phyloP scores from a whole-genome alignment of 805 yeast species.

The Barnettozyma wickerhamii region DNA sequence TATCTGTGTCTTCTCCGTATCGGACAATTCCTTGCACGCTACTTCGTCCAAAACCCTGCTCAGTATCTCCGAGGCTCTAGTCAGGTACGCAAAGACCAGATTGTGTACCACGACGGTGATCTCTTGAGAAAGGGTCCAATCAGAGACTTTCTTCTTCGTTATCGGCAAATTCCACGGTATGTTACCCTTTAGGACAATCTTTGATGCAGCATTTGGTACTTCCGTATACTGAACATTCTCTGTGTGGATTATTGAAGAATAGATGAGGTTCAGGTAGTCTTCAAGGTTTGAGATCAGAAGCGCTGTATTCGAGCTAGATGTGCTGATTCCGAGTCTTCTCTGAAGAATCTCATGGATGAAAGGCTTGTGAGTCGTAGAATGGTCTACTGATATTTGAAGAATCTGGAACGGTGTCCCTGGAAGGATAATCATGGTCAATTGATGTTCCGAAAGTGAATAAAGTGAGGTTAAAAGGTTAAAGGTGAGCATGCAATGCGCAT shows the following conservation, averaged over 20 bases:
- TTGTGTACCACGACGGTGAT: conserved; percentile 14
- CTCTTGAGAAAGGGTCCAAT: conserved; percentile 22
- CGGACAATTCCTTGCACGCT: background rate
- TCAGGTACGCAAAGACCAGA: conserved; percentile 9
- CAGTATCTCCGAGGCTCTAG: conserved; percentile 14
- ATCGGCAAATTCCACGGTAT: conserved; percentile 18
- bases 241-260: background rate
- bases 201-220: background rate
- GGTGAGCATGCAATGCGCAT: too few species aligned
- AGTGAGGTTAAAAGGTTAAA: too few species aligned
- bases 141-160: background rate
- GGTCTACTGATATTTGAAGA: background rate
- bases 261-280: conserved; percentile 10
- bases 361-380: background rate
- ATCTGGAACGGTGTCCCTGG: conserved; percentile 4
- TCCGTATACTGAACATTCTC: conserved; percentile 1
- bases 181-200: background rate
- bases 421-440: conserved; percentile 2
- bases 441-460: too few species aligned
- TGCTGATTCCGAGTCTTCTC: conserved; percentile 3
- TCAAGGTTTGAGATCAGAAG: conserved; percentile 10
- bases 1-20: conserved; percentile 5
- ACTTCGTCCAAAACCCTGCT: background rate
- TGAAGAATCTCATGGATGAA: conserved; percentile 6
- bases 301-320: conserved; percentile 5